These are phyloP conservation scores for Chimonanthus praecox DNA, from an alignment of 164 flowering plant species.

Conservation along the genomic window DNA sequence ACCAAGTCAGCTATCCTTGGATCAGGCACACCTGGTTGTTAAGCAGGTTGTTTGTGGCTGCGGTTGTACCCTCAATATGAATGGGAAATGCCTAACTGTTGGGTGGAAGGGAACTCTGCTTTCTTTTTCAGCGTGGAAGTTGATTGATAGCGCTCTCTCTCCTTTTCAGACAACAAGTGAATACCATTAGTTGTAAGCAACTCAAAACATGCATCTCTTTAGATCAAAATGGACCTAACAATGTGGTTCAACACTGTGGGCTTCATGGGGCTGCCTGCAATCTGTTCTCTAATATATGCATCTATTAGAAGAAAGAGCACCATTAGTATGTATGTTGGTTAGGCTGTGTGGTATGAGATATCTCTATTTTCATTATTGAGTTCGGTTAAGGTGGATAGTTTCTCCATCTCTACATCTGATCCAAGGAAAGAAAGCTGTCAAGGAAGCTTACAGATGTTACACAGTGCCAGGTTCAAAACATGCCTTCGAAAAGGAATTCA, in stretches of 20 bases:
- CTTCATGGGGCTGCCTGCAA: neutral
- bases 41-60: constrained; percentile 26
- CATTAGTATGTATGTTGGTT: too few relatives aligned
- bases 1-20: constrained; percentile 31
- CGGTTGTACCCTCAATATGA: constrained; percentile 36
- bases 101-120: constrained; percentile 57
- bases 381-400: too few relatives aligned
- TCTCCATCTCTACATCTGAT: too few relatives aligned
- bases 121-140: constrained; percentile 48
- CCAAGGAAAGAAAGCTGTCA: too few relatives aligned
- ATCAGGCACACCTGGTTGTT: constrained; percentile 39
- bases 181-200: neutral
- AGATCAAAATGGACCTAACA: neutral
- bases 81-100: constrained; percentile 32
- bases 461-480: too few relatives aligned
- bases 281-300: neutral
- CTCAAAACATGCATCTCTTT: neutral
- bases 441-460: too few relatives aligned
- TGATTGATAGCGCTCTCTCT: neutral
- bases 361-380: too few relatives aligned
- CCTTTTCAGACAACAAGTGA: neutral
- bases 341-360: too few relatives aligned
- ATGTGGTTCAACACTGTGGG: neutral
- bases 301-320: too few relatives aligned
- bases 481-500: too few relatives aligned